Base-by-base conservation (phyloP, 257 asterid genomes). In the Salvia hispanica region DNA sequence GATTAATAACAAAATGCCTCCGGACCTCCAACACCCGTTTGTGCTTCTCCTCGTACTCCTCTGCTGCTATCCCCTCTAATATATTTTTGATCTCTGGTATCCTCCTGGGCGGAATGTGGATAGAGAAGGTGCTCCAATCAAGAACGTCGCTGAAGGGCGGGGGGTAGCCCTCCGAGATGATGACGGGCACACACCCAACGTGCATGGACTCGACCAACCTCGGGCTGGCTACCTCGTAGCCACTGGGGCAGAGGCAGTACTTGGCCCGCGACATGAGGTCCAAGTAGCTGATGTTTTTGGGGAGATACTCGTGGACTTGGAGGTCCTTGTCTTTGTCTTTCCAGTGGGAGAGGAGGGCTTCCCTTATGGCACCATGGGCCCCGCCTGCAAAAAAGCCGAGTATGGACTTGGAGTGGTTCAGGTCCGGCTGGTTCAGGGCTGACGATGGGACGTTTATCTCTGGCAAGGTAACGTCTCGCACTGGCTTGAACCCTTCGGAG, bases 341-440 rank as follows among this genome's bases (percentile, higher is more conserved):
- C 75, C 75, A 86, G 13, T 74, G 66, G 2, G 67, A 25, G 37
- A 85, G 69, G 3, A 88, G 78, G 2, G 7, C 43, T 9, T 67
- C 13, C 15, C 95, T 74, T 0, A 84, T 82, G 54, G 71, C 7
- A 33, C 95, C 95, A 64, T 88, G 96, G 58, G 72, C 53, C 12
- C 93, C 93, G 3, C 95, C 95, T 0, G 92, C 86, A 9, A 88
- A 88, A 83, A 86, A 88, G 25, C 89, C 86, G 0, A 82, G 82
- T 36, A 68, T 58, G 75, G 79, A 4, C 66, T 70, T 33, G 3
- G 82, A 61, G 3, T 25, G 56, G 52, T 70, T 71, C 34, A 51
- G 55, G 62, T 60, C 69, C 2, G 87, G 85, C 0, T 84, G 84
- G 25, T 74, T 75, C 3, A 84, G 81, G 9, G 1, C 18, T 0